These are phyloP conservation scores for Ustilago vetiveriae DNA, from an alignment of 1,284 basidiomycete species.

Conservation along the genomic window DNA sequence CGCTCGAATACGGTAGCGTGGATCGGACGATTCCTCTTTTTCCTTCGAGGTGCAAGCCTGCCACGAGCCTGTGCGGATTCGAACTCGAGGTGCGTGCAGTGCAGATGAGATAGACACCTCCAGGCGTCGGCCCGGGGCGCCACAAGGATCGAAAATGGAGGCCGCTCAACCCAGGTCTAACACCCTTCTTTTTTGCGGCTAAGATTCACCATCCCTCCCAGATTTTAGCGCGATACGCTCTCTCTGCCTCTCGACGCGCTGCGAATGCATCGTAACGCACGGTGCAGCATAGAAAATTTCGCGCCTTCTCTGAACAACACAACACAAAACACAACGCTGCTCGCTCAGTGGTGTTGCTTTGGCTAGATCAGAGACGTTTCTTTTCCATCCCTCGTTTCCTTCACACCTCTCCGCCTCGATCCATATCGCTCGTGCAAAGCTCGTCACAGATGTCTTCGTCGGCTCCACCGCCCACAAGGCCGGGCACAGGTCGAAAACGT, in stretches of 20 bases:
- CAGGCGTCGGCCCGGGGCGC: too few relatives aligned
- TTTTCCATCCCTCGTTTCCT: background rate
- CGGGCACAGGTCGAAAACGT: conserved; percentile 28
- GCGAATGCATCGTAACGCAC: conserved; percentile 6
- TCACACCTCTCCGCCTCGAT: background rate
- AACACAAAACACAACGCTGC: too few relatives aligned
- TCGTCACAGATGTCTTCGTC: too few relatives aligned
- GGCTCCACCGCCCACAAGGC: conserved; percentile 41
- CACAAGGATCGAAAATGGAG: too few relatives aligned
- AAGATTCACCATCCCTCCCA: too few relatives aligned
- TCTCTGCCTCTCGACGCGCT: too few relatives aligned
- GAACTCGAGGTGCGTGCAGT: conserved; percentile 1
- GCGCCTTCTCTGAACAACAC: too few relatives aligned
- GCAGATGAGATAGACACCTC: conserved; percentile 2
- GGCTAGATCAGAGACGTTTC: background rate
- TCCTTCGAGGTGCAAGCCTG: too few relatives aligned
- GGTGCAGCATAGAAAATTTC: background rate
- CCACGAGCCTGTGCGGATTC: background rate
- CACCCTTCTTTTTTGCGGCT: background rate
- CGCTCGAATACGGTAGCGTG: too few relatives aligned
- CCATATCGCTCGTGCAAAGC: too few relatives aligned
- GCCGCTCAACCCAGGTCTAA: background rate
- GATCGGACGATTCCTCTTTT: too few relatives aligned
- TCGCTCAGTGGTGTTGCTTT: too few relatives aligned
- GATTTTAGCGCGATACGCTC: conserved; percentile 2